These are phyloP conservation scores for Trichoderma cornu-damae DNA, from an alignment of 2,329 filamentous ascomycete genomes.

Conservation along the genomic window DNA sequence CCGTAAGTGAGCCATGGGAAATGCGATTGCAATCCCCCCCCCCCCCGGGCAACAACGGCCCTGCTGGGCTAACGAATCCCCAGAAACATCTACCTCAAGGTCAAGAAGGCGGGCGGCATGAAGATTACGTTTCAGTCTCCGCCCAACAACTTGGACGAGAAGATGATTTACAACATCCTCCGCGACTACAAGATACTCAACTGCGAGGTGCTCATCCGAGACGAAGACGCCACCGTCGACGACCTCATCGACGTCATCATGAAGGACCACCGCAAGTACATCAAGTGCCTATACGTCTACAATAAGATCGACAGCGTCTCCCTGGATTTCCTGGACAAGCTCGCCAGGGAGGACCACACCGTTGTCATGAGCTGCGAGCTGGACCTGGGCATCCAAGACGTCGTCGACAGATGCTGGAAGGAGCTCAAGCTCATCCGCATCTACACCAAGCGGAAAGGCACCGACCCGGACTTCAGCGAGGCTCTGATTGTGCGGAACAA, in stretches of 20 bases:
- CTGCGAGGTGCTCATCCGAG: conserved; percentile 89
- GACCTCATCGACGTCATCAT: conserved; percentile 99
- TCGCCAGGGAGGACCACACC: conserved; percentile 89
- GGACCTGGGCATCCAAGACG: conserved; percentile 86
- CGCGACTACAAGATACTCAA: conserved; percentile 99
- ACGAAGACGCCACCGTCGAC: conserved; percentile 93
- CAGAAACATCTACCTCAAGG: conserved; percentile 95
- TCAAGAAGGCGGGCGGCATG: conserved; percentile 94
- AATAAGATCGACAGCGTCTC: conserved; percentile 98
- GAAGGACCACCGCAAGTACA: conserved; percentile 98
- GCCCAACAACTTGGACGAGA: conserved; percentile 89
- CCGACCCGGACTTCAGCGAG: conserved; percentile 83
- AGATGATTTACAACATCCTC: conserved; percentile 96
- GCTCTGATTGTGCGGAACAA: conserved; percentile 87
- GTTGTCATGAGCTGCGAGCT: conserved; percentile 97
- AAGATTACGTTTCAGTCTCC: conserved; percentile 93
- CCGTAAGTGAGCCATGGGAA: conserved; percentile 58
- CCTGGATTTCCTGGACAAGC: conserved; percentile 84
- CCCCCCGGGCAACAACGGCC: no score
- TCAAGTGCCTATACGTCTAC: conserved; percentile 92
- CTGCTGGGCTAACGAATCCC: conserved; percentile 19
- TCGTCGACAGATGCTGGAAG: conserved; percentile 91
- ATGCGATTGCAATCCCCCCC: neutral
- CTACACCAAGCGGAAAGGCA: conserved; percentile 94
- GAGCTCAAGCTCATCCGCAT: conserved; percentile 85